phyloP scores from a whole-genome alignment of 345 rosid species.

The Citrus sp. region DNA sequence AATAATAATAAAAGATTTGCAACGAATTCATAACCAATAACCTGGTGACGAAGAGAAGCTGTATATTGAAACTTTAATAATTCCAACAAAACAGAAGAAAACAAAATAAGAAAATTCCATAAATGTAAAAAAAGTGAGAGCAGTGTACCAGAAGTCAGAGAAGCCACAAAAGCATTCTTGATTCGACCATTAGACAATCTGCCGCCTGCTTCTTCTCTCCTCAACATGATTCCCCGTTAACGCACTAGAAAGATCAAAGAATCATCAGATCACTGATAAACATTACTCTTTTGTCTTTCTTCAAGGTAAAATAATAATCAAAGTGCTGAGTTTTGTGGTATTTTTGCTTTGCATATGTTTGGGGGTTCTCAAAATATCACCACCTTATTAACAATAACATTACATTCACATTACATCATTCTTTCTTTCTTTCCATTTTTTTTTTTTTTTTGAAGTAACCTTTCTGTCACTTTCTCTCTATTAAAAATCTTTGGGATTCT shows the following conservation, averaged over 20 bases:
- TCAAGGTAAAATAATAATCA: too few species aligned
- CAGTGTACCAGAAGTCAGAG: constrained; percentile 1
- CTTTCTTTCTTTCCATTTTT: constrained; percentile 12
- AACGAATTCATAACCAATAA: background rate
- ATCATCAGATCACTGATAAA: too few species aligned
- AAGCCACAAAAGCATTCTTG: background rate
- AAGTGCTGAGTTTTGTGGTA: background rate
- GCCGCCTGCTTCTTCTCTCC: background rate
- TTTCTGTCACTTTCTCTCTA: background rate
- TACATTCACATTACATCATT: background rate
- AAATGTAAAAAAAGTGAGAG: background rate
- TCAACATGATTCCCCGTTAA: background rate
- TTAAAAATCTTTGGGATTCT: background rate
- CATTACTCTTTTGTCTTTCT: too few species aligned
- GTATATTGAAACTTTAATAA: background rate
- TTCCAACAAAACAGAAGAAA: background rate
- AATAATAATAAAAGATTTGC: too few species aligned
- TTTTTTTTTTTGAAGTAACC: background rate
- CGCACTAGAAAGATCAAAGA: background rate
- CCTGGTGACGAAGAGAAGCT: background rate
- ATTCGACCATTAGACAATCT: background rate
- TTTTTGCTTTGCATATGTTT: background rate
- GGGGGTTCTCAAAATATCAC: background rate
- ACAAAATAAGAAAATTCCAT: background rate
- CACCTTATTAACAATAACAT: too few species aligned